Evolutionary conservation across 2,329 filamentous ascomycete genomes (phyloP).

Genomic region (Neocatenulostroma microsporum): DNA sequence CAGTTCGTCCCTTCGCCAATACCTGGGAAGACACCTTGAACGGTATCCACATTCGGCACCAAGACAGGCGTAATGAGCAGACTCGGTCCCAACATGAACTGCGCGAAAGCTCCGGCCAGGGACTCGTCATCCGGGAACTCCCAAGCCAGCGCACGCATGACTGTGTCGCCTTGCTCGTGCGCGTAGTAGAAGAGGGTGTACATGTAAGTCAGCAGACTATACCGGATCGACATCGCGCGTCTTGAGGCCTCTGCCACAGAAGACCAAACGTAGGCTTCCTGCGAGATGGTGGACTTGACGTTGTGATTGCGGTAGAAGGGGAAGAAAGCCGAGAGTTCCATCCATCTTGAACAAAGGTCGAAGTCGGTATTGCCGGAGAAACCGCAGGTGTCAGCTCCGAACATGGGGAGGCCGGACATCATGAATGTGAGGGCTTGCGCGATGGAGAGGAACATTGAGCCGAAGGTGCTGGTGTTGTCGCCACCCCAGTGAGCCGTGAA

Average conservation of each 20-base stretch:
- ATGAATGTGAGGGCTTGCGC: conserved; percentile 20
- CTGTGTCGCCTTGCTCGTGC: conserved; percentile 57
- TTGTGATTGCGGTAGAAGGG: conserved; percentile 76
- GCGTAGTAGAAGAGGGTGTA: conserved; percentile 66
- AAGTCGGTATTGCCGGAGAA: conserved; percentile 5
- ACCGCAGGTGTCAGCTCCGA: conserved; percentile 15
- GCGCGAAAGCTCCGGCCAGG: conserved; percentile 57
- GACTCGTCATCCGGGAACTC: conserved; percentile 65
- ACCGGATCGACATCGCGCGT: conserved; percentile 62
- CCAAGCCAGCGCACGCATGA: conserved; percentile 67
- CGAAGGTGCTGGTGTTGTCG: conserved; percentile 21
- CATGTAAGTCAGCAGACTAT: conserved; percentile 63
- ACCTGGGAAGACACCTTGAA: conserved; percentile 64
- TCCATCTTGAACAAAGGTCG: conserved; percentile 31
- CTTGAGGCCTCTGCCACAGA: conserved; percentile 58
- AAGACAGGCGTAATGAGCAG: conserved; percentile 63
- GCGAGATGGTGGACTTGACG: conserved; percentile 49
- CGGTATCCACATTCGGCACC: conserved; percentile 52
- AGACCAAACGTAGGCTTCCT: conserved; percentile 66
- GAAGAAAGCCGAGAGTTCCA: conserved; percentile 66
- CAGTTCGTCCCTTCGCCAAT: conserved; percentile 53
- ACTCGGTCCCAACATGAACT: conserved; percentile 62
- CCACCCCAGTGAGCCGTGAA: conserved; percentile 23
- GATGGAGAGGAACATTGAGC: conserved; percentile 23
- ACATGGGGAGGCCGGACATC: conserved; percentile 23